Evolutionary conservation across 345 rosid species (phyloP), one percentile per base, ranked within the genome.

Genomic region (Laguncularia racemosa): DNA sequence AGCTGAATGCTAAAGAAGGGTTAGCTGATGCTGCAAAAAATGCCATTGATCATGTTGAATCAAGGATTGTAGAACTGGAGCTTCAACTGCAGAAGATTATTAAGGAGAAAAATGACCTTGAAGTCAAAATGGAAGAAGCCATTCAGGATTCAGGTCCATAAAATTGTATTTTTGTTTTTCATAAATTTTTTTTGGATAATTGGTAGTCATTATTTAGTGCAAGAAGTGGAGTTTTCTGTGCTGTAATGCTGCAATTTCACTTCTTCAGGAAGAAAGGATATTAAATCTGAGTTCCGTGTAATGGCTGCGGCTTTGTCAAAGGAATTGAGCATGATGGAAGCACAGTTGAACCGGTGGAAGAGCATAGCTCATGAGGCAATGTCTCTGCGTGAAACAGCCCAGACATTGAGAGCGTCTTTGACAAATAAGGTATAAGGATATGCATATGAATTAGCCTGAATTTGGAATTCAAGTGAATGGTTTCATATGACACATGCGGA

Each of bases 251-350:
- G 23, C 15, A 26, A 18, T 21, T 51, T 44, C 5, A 17, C 17
- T 57, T 52, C 56, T 68, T 20, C 91, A 93, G 99, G 88, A 44
- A 81, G 95, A 69, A 77, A 86, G 50, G 97, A 93, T 71, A 82
- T 93, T 56, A 93, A 84, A 73, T 74, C 71, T 16, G 97, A 93
- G 77, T 80, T 93, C 68, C 76, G 67, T 73, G 81, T 86, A 18
- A 89, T 93, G 96, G 93, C 95, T 50, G 78, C 91, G n/a, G 89
- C 97, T 50, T 75, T 89, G 72, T 89, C 95, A 6, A 93, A 83
- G 70, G 99, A 89, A 78, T 78, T 93, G 91, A 83, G 77, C 59
- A 84, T 85, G 88, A 93, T 93, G 97, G 95, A 89, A 78, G 67
- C 77, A 46, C 99, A 89, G 73, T 63, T 93, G 80, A 89, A 82